These are phyloP conservation scores for Westerdykella sp. DNA, from an alignment of 2,329 filamentous ascomycete genomes.

Conservation along the genomic window DNA sequence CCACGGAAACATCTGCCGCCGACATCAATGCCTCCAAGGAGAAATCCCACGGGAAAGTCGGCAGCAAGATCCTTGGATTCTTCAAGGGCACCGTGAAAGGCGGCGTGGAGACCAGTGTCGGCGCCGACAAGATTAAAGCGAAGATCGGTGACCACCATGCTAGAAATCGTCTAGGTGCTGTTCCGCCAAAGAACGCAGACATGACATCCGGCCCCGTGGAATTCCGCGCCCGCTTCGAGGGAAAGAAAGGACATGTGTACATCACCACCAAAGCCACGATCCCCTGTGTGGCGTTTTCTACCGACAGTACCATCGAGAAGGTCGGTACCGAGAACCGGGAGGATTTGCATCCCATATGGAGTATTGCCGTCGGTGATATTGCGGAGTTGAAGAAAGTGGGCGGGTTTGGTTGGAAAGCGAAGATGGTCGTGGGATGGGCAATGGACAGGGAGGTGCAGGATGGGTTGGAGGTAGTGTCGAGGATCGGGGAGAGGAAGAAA, in stretches of 20 bases:
- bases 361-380: constrained; percentile 64
- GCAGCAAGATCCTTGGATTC: constrained; percentile 53
- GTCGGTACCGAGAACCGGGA: constrained; percentile 44
- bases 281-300: constrained; percentile 61
- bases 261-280: constrained; percentile 62
- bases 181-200: constrained; percentile 46
- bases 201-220: constrained; percentile 61
- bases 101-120: constrained; percentile 64
- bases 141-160: constrained; percentile 56
- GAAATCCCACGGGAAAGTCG: constrained; percentile 44
- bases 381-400: constrained; percentile 71
- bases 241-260: constrained; percentile 66
- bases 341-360: constrained; percentile 58
- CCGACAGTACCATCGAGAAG: constrained; percentile 45
- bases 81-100: constrained; percentile 66
- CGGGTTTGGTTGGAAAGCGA: constrained; percentile 78
- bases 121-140: constrained; percentile 65
- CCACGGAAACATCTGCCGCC: constrained; percentile 45
- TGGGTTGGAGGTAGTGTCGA: constrained; percentile 62
- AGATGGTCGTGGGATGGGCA: constrained; percentile 75
- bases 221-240: constrained; percentile 66
- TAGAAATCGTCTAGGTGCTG: constrained; percentile 64
- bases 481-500: constrained; percentile 50
- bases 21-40: constrained; percentile 48
- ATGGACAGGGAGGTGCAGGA: constrained; percentile 68